Conservation (phyloP, 176 grass and related monocot species). For the Lolium multiflorum region DNA sequence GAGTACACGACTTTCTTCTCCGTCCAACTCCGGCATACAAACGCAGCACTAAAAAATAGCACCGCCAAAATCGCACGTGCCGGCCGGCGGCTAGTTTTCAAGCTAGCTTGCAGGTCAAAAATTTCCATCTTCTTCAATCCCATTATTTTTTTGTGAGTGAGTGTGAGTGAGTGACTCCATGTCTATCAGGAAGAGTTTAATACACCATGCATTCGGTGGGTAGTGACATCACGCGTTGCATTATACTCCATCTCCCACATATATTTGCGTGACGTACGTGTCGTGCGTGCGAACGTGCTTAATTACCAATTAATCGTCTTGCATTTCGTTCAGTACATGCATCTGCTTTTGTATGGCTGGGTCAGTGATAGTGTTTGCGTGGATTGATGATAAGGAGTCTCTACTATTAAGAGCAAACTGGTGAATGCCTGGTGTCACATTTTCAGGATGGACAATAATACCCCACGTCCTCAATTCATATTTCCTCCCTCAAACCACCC, state of each 20-base stretch:
- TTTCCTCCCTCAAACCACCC: too few species aligned
- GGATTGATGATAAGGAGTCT: neutral
- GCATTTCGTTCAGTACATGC: neutral
- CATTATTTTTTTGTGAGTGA: neutral
- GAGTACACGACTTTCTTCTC: slow-evolving; percentile 18
- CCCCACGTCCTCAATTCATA: too few species aligned
- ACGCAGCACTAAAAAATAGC: neutral
- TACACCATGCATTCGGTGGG: neutral
- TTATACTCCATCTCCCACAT: neutral
- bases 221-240: neutral
- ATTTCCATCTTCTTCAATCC: neutral
- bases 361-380: too few species aligned
- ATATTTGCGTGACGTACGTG: neutral
- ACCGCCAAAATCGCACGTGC: neutral
- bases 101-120: neutral
- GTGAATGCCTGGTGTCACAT: too few species aligned
- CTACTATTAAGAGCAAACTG: too few species aligned
- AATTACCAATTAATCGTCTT: too few species aligned
- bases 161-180: neutral
- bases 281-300: neutral
- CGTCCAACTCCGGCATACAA: too few species aligned
- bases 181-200: neutral
- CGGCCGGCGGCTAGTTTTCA: neutral
- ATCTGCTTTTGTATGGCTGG: neutral
- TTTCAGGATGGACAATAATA: too few species aligned